These are phyloP conservation scores for Marchantia polymorpha DNA, from an alignment of 225 moss, liverwort and hornwort species.

Conservation along the genomic window DNA sequence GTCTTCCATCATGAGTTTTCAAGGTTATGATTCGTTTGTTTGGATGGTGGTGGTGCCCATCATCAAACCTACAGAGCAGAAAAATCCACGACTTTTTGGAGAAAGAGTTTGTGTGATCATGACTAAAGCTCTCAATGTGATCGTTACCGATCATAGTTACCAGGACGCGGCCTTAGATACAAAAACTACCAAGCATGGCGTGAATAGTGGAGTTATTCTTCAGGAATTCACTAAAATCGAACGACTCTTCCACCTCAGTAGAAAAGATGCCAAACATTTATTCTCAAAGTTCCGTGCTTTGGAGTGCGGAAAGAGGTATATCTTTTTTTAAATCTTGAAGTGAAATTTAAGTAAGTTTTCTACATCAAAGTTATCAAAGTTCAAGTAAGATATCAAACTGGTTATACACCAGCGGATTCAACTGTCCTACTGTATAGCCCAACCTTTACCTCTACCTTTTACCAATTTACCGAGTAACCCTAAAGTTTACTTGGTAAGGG, in stretches of 20 bases:
- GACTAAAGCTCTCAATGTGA: conserved; percentile 87
- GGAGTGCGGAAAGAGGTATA: conserved; percentile 50
- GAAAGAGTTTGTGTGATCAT: conserved; percentile 78
- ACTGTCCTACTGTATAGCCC: too few species aligned
- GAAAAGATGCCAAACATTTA: conserved; percentile 76
- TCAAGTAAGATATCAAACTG: too few species aligned
- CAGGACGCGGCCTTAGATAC: conserved; percentile 80
- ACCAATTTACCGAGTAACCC: too few species aligned
- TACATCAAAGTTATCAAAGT: too few species aligned
- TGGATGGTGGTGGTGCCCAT: conserved; percentile 88
- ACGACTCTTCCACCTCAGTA: conserved; percentile 59
- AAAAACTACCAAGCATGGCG: conserved; percentile 65
- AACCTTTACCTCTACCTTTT: too few species aligned
- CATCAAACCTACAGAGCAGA: conserved; percentile 70
- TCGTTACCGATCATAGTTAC: conserved; percentile 81
- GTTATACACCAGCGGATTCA: too few species aligned
- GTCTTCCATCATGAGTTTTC: not conserved
- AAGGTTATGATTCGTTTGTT: conserved; percentile 6
- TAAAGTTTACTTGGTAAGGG: too few species aligned
- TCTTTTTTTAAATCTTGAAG: not conserved
- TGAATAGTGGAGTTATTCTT: conserved; percentile 57
- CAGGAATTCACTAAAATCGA: conserved; percentile 85
- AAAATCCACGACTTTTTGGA: conserved; percentile 65
- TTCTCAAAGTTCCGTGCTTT: conserved; percentile 60
- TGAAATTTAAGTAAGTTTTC: too few species aligned